These are phyloP conservation scores for Byssothecium circinans DNA, from an alignment of 2,329 filamentous ascomycete species.

Conservation along the genomic window DNA sequence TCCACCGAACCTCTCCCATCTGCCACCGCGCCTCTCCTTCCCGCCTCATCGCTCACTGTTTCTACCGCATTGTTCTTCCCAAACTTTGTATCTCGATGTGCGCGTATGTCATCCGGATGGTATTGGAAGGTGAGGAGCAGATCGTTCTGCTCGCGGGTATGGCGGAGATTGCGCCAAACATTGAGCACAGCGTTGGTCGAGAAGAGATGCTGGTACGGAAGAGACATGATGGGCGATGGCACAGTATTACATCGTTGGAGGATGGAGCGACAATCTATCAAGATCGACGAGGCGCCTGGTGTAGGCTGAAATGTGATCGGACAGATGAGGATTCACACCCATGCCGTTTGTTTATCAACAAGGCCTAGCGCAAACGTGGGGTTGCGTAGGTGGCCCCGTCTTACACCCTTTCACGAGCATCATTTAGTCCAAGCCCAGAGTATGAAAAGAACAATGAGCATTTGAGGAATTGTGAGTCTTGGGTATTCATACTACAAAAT, in stretches of 20 bases:
- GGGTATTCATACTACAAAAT: too few relatives aligned
- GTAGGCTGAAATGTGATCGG: slow-evolving; percentile 11
- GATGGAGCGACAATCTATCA: neutral
- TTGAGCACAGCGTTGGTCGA: slow-evolving; percentile 37
- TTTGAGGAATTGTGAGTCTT: too few relatives aligned
- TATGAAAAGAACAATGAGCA: too few relatives aligned
- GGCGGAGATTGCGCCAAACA: slow-evolving; percentile 39
- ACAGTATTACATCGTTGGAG: slow-evolving; percentile 19
- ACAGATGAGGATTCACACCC: slow-evolving; percentile 9
- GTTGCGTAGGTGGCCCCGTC: too few relatives aligned
- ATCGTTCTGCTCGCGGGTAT: slow-evolving; percentile 34
- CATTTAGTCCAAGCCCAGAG: too few relatives aligned
- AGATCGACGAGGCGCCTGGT: slow-evolving; percentile 1
- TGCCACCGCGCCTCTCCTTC: slow-evolving; percentile 20
- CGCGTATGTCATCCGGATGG: slow-evolving; percentile 30
- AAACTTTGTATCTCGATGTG: slow-evolving; percentile 18
- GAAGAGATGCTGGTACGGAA: slow-evolving; percentile 39
- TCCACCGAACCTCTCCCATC: slow-evolving; percentile 7
- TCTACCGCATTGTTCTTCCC: slow-evolving; percentile 20
- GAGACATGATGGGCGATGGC: slow-evolving; percentile 15
- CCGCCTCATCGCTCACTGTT: slow-evolving; percentile 20
- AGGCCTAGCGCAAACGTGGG: neutral
- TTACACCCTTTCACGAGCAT: too few relatives aligned
- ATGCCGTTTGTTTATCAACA: slow-evolving; percentile 9
- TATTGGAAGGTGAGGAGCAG: slow-evolving; percentile 38